Evolutionary conservation across 1,284 basidiomycete species (phyloP).

Genomic region (Malassezia nana): DNA sequence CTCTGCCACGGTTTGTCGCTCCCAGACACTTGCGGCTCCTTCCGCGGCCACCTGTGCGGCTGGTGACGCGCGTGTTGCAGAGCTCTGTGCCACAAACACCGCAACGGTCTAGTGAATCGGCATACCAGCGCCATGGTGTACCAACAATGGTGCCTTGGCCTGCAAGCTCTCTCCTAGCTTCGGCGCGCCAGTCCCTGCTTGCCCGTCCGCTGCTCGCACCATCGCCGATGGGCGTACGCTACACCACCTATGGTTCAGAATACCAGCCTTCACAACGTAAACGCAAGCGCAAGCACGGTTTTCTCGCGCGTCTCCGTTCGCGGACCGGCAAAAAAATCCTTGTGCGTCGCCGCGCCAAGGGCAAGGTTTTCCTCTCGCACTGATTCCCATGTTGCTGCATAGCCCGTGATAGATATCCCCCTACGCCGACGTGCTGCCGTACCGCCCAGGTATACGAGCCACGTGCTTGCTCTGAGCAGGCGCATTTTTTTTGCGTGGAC

Average conservation of each 20-base stretch:
- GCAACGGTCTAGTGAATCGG: neutral
- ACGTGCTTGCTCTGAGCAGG: neutral
- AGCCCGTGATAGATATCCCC: neutral
- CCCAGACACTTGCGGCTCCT: slow-evolving; percentile 8
- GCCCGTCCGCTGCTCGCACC: neutral
- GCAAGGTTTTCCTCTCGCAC: slow-evolving; percentile 26
- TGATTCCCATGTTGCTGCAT: slow-evolving; percentile 4
- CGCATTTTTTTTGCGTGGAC: neutral
- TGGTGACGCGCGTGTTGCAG: neutral
- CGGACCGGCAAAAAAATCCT: slow-evolving; percentile 61
- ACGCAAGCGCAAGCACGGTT: slow-evolving; percentile 78
- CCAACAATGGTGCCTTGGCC: neutral
- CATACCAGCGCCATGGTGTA: neutral
- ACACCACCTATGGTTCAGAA: slow-evolving; percentile 56
- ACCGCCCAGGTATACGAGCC: no score
- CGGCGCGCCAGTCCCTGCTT: slow-evolving; percentile 2
- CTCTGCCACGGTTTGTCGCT: slow-evolving; percentile 9
- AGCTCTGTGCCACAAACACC: neutral
- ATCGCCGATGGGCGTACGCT: slow-evolving; percentile 3
- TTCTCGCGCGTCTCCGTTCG: slow-evolving; percentile 61
- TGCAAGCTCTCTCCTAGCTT: slow-evolving; percentile 4
- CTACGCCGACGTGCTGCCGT: neutral
- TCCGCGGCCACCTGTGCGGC: neutral
- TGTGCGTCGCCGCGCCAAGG: slow-evolving; percentile 33
- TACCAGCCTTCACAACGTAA: slow-evolving; percentile 82